Evolutionary conservation across 108 stramenopile genomes (phyloP), one percentile per base, ranked within the genome.

Genomic region (Schizochytrium sp.): DNA sequence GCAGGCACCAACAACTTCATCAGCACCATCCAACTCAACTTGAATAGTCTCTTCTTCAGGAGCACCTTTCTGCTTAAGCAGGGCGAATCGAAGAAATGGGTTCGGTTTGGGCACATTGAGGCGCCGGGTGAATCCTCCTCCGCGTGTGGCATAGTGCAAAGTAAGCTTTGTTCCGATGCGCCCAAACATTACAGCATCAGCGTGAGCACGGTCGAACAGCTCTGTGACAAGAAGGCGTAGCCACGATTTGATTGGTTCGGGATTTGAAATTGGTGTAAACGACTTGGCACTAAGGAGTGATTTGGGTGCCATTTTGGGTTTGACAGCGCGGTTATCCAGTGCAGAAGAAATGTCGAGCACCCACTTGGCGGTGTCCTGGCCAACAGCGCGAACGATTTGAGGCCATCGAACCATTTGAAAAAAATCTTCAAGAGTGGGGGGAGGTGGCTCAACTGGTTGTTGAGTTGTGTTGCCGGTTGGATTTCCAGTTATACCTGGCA

Each of bases 181-280:
- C 1, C 76, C 76, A 55, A 83, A 83, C 76, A 83, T 83, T 10
- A 83, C 76, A 19, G 76, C 76, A 53, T 83, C 76, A 10, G 76
- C 76, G 76, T 55, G 76, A 56, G 76, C 76, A n/a, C 76, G 47
- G 17, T 12, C 45, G 76, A 83, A 83, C 45, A 87, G 42, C 87
- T 87, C 87, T 10, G 55, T 57, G 58, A 56, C 28, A 13, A 87
- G 87, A 40, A 87, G 87, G 7, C 87, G 87, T 10, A 87, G 4
- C 87, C 87, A 87, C 38, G n/a, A 10, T 13, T 45, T 3, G 28
- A 40, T 1, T 4, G n/a, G 55, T 1, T 15, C 17, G 10, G 10
- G 44, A 7, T 19, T 15, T 12, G n/a, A 12, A 40, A 44, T 56
- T 10, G 56, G 41, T 38, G 55, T 38, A 28, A 87, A 87, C 4